Evolutionary conservation across 176 grass and related monocot species (phyloP).

Genomic region (Pontederia crassipes): DNA sequence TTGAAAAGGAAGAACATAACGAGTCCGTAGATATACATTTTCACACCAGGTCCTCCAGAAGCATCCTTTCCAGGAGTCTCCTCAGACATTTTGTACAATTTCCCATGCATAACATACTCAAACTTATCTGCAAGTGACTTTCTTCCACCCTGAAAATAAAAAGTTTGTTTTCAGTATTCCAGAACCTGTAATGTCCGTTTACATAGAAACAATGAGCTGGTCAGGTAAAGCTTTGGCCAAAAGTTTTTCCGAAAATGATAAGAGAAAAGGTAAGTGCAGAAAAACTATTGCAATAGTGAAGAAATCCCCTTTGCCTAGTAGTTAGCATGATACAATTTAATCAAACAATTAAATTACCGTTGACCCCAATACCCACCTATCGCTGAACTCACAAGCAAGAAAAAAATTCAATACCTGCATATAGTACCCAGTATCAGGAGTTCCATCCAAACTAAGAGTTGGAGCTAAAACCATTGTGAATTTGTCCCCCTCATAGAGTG

Average conservation of each 20-base stretch:
- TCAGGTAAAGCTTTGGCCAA: too few relatives aligned
- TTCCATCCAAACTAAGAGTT: conserved; percentile 62
- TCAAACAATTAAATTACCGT: too few relatives aligned
- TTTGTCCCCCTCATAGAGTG: conserved; percentile 24
- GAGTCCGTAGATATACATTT: conserved; percentile 40
- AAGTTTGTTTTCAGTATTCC: conserved; percentile 1
- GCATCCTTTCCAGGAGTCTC: conserved; percentile 36
- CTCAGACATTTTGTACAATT: conserved; percentile 78
- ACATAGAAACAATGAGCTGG: background rate
- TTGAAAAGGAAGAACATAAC: background rate
- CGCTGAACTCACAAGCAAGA: background rate
- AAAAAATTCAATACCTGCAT: conserved; percentile 29
- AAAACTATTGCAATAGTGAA: too few relatives aligned
- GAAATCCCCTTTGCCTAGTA: too few relatives aligned
- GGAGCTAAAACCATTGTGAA: conserved; percentile 55
- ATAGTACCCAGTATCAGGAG: conserved; percentile 47
- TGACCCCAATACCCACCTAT: too few relatives aligned
- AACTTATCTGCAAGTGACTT: conserved; percentile 66
- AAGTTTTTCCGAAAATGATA: too few relatives aligned
- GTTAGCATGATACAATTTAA: too few relatives aligned
- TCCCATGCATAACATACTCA: conserved; percentile 90
- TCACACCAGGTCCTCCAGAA: conserved; percentile 28
- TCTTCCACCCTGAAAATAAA: conserved; percentile 42
- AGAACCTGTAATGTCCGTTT: too few relatives aligned
- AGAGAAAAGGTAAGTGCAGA: too few relatives aligned